These are phyloP conservation scores for Apiotrichum sp. DNA, from an alignment of 1,284 basidiomycete genomes.

Conservation along the genomic window DNA sequence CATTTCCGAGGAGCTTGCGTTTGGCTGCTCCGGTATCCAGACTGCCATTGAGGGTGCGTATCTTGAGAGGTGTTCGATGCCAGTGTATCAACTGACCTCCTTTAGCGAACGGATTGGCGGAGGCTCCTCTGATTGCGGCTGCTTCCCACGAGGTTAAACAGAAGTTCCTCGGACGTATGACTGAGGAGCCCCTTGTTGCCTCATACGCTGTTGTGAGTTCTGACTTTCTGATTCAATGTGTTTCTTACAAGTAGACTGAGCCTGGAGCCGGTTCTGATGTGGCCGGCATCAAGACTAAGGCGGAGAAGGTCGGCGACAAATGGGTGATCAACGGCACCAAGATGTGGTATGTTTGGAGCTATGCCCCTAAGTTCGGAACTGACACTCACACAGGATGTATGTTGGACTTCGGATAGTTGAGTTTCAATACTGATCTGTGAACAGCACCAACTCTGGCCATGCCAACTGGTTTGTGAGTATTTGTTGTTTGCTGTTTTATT, in stretches of 20 bases:
- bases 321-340: conserved; percentile 53
- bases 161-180: conserved; percentile 56
- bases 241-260: conserved; percentile 45
- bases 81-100: background rate
- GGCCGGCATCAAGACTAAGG: conserved; percentile 49
- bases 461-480: conserved; percentile 48
- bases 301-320: conserved; percentile 52
- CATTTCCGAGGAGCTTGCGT: conserved; percentile 51
- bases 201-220: conserved; percentile 50
- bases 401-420: conserved; percentile 4
- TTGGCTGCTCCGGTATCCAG: conserved; percentile 54
- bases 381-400: conserved; percentile 30
- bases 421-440: conserved; percentile 3
- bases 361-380: background rate
- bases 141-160: conserved; percentile 51
- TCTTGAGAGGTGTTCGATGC: background rate
- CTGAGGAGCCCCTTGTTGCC: conserved; percentile 54
- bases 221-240: no score
- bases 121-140: conserved; percentile 53
- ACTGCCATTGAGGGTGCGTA: conserved; percentile 47
- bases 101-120: conserved; percentile 51
- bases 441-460: conserved; percentile 51
- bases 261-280: conserved; percentile 55
- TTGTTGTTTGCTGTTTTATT: no score
- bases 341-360: conserved; percentile 47